Base-by-base conservation (phyloP, 2,329 filamentous ascomycete genomes). In the Hypoxylon sp. region DNA sequence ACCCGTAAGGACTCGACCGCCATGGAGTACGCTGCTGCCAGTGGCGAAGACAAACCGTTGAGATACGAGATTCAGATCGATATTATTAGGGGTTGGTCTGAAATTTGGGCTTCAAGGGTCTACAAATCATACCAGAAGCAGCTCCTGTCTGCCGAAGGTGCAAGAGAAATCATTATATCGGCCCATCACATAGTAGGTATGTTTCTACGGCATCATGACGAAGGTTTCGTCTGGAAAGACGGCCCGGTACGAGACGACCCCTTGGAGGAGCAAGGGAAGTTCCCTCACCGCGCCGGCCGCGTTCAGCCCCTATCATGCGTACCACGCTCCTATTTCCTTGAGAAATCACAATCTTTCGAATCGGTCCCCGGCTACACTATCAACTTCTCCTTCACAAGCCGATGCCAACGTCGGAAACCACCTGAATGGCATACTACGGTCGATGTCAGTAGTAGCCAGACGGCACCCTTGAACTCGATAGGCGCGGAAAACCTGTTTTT, bases 41-140 rank as follows among this genome's bases (percentile, higher is more conserved):
- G 79, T 51, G 71, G 74, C 7, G 68, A 74, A 42, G 72, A 73
- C 36, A 86, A 85, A 65, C 76, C 81, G 2, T 72, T 82, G 63
- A 78, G 82, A 56, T 87, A 81, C 70, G 82, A 83, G 71, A 78
- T 87, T 61, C 79, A 76, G 30, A 84, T 83, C 68, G 78, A 80
- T 33, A 78, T 86, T 49, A 71, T 79, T 44, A 78, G 80, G 33
- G 77, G 78, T 42, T 82, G 79, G 16, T 71, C 73, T 9, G 77
- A 76, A 36, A 71, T 78, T 33, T 82, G 81, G 76, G 79, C 80
- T 18, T 80, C 83, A 60, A 78, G 79, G 64, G 79, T 78, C 8
- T 82, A 83, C 70, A 78, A 74, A 40, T 87, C 84, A 9, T 86
- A 84, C 71, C 84, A 87, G 71, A 79, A 81, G 57, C 78, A 80